Evolutionary conservation across 768 basidiomycete species (phyloP).

Genomic region (Leccinum arenicola): DNA sequence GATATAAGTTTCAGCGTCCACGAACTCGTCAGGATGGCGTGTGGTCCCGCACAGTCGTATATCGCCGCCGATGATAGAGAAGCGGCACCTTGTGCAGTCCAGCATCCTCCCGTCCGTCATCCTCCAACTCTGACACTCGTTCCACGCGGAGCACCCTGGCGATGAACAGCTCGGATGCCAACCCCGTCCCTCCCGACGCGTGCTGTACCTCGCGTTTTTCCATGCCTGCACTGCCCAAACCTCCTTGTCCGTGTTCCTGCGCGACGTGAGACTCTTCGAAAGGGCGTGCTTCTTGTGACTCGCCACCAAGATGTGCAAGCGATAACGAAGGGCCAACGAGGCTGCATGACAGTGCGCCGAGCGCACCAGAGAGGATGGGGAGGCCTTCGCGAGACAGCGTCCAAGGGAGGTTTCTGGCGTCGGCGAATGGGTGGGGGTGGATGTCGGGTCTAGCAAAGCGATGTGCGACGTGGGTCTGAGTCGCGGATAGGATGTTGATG

Average conservation of each 20-base stretch:
- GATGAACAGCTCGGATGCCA: constrained; percentile 73
- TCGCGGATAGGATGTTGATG: constrained; percentile 74
- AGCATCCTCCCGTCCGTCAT: constrained; percentile 9
- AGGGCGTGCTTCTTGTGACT: not conserved
- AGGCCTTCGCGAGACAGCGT: constrained; percentile 49
- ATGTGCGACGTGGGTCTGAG: constrained; percentile 59
- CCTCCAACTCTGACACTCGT: constrained; percentile 31
- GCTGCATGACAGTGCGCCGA: constrained; percentile 74
- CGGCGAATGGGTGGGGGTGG: constrained; percentile 56
- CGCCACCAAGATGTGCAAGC: constrained; percentile 49
- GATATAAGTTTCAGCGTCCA: not conserved
- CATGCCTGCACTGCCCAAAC: not conserved
- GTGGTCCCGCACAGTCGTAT: constrained; percentile 47
- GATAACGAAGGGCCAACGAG: constrained; percentile 61
- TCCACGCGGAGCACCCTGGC: constrained; percentile 71
- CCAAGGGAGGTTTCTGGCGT: constrained; percentile 32
- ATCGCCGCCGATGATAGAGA: constrained; percentile 60
- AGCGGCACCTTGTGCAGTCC: constrained; percentile 46
- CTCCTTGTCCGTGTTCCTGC: not conserved
- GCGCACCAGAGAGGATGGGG: constrained; percentile 53
- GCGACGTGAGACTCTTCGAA: constrained; percentile 17
- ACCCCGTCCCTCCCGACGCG: constrained; percentile 30
- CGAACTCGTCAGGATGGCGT: constrained; percentile 3
- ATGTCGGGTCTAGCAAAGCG: constrained; percentile 74
- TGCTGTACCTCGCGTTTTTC: constrained; percentile 10